Evolutionary conservation across 805 yeast species (phyloP).

Genomic region (Wilhelminamyces savonicus): DNA sequence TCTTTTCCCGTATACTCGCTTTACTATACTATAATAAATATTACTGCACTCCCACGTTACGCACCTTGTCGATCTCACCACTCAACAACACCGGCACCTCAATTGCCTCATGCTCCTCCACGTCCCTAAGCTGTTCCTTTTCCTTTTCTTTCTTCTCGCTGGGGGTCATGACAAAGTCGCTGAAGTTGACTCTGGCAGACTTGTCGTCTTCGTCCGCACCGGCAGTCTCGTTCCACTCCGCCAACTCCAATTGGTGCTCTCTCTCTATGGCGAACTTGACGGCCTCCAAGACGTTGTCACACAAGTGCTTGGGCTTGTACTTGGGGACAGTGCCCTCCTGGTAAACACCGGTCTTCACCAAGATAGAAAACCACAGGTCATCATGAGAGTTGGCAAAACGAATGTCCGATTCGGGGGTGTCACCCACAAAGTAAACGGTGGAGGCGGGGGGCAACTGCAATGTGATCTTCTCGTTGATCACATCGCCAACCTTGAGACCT

Average conservation of each 20-base stretch:
- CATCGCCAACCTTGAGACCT: slow-evolving; percentile 11
- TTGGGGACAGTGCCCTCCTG: slow-evolving; percentile 75
- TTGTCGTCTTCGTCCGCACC: slow-evolving; percentile 15
- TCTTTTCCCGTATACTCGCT: too few species aligned
- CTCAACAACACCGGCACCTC: slow-evolving; percentile 47
- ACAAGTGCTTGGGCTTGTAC: slow-evolving; percentile 68
- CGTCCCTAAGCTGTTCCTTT: slow-evolving; percentile 7
- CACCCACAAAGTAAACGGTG: slow-evolving; percentile 85
- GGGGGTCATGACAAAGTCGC: slow-evolving; percentile 42
- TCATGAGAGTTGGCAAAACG: slow-evolving; percentile 85
- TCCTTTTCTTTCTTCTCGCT: slow-evolving; percentile 19
- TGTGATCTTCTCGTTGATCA: slow-evolving; percentile 30
- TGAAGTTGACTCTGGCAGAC: slow-evolving; percentile 34
- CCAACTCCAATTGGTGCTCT: slow-evolving; percentile 66
- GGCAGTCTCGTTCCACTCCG: slow-evolving; percentile 63
- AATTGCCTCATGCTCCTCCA: slow-evolving; percentile 36
- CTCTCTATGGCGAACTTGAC: slow-evolving; percentile 79
- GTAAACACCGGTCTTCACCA: slow-evolving; percentile 84
- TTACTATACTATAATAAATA: too few species aligned
- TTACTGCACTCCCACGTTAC: slow-evolving; percentile 21
- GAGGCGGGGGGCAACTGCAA: slow-evolving; percentile 75
- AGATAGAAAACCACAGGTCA: slow-evolving; percentile 75
- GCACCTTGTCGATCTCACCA: slow-evolving; percentile 34
- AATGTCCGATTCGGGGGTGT: slow-evolving; percentile 84
- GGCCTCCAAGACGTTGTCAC: slow-evolving; percentile 74